These are phyloP conservation scores for Penicillium olsonii DNA, from an alignment of 2,329 filamentous ascomycete genomes.

Conservation along the genomic window DNA sequence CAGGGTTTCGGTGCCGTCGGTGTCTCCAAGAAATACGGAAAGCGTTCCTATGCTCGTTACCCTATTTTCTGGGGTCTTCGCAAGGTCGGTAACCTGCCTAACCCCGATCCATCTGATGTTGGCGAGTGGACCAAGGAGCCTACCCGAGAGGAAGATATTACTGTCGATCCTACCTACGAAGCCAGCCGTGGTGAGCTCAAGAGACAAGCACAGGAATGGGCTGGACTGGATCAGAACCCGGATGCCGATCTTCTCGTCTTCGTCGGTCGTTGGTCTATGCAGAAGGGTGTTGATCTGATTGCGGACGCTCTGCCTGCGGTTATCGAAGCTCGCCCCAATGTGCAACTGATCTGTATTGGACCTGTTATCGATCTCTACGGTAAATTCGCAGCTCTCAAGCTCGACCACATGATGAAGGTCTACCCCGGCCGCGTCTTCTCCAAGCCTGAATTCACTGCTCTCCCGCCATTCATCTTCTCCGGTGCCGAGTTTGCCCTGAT, in stretches of 20 bases:
- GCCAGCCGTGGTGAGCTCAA: constrained; percentile 55
- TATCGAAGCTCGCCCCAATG: constrained; percentile 60
- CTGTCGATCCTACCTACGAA: constrained; percentile 59
- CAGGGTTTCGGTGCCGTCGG: constrained; percentile 69
- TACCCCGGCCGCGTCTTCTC: constrained; percentile 67
- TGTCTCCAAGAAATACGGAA: constrained; percentile 70
- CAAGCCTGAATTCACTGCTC: constrained; percentile 66
- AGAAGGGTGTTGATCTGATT: constrained; percentile 69
- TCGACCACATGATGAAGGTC: constrained; percentile 63
- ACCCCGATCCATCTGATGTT: constrained; percentile 66
- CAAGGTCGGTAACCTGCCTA: constrained; percentile 64
- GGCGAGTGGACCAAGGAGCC: constrained; percentile 61
- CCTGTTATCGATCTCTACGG: constrained; percentile 70
- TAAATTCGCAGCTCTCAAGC: constrained; percentile 67
- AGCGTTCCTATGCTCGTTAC: constrained; percentile 66
- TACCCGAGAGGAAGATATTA: constrained; percentile 50
- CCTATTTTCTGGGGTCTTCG: constrained; percentile 70
- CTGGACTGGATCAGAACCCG: constrained; percentile 62
- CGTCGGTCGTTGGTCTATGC: constrained; percentile 68
- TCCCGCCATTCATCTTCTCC: constrained; percentile 67
- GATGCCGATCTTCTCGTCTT: constrained; percentile 68
- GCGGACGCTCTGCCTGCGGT: constrained; percentile 67
- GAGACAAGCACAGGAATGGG: constrained; percentile 67
- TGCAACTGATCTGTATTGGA: constrained; percentile 64
- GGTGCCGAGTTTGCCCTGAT: constrained; percentile 70